Evolutionary conservation across 805 yeast genomes (phyloP).

Genomic region (Metschnikowia anglica): DNA sequence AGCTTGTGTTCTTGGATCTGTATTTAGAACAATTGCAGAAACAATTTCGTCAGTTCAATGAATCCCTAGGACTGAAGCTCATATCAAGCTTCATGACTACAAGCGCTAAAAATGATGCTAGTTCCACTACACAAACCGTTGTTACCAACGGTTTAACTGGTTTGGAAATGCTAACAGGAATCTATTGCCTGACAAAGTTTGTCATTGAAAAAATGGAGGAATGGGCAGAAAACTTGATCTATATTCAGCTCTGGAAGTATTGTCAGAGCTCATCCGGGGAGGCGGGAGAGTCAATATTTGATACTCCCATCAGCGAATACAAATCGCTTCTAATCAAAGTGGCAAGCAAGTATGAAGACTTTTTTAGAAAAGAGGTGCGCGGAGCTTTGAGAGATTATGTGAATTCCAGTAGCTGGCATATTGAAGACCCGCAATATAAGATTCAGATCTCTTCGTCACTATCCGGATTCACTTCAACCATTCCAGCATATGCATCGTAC

Average conservation of each 20-base stretch:
- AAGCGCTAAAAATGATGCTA: slow-evolving; percentile 12
- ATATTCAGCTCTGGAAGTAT: slow-evolving; percentile 40
- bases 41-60: slow-evolving; percentile 45
- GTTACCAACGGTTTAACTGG: slow-evolving; percentile 58
- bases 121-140: slow-evolving; percentile 89
- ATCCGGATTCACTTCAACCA: slow-evolving; percentile 21
- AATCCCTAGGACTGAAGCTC: slow-evolving; percentile 31
- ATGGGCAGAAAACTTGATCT: slow-evolving; percentile 41
- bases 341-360: slow-evolving; percentile 26
- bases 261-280: slow-evolving; percentile 24
- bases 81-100: slow-evolving; percentile 35
- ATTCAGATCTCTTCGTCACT: slow-evolving; percentile 24
- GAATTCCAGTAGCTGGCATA: slow-evolving; percentile 37
- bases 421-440: slow-evolving; percentile 10
- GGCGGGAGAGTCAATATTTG: slow-evolving; percentile 32
- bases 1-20: slow-evolving; percentile 52
- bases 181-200: slow-evolving; percentile 38
- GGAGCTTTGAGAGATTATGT: slow-evolving; percentile 36
- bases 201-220: slow-evolving; percentile 30
- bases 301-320: slow-evolving; percentile 26
- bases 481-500: slow-evolving; percentile 29
- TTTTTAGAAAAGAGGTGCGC: slow-evolving; percentile 35
- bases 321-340: slow-evolving; percentile 21
- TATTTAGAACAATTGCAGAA: slow-evolving; percentile 39
- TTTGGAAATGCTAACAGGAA: slow-evolving; percentile 29